phyloP scores from a whole-genome alignment of 139 green algal species.

The Chlorella sp. region DNA sequence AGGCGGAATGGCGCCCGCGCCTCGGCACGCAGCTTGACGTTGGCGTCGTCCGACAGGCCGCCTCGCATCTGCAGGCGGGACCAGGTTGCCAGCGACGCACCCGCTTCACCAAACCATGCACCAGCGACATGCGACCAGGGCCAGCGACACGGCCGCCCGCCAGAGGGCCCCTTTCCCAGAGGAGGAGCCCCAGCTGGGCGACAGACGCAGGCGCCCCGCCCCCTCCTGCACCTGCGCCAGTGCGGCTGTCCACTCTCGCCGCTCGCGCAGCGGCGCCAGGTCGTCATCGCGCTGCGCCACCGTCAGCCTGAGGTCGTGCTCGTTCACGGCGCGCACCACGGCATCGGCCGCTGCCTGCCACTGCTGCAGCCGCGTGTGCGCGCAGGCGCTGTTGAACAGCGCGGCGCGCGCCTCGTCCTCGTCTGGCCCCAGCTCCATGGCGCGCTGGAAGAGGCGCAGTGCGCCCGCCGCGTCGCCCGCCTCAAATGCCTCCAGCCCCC shows the following conservation, averaged over 20 bases:
- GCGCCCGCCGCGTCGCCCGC: conserved; percentile 45
- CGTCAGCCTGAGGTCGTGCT: conserved; percentile 79
- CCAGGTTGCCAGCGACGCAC: too few species aligned
- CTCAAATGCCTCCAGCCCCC: conserved; percentile 55
- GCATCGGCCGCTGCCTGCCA: conserved; percentile 75
- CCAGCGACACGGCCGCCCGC: too few species aligned
- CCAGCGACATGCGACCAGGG: too few species aligned
- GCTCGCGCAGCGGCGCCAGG: conserved; percentile 73
- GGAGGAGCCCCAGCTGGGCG: too few species aligned
- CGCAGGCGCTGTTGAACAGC: conserved; percentile 93
- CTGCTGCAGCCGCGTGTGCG: conserved; percentile 72
- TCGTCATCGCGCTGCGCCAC: conserved; percentile 87
- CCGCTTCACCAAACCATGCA: too few species aligned
- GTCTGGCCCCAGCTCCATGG: conserved; percentile 71
- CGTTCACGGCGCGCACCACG: conserved; percentile 77
- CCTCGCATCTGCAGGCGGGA: too few species aligned
- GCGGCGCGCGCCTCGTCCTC: conserved; percentile 87
- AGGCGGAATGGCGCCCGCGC: conserved; percentile 85
- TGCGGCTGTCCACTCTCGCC: conserved; percentile 83
- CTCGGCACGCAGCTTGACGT: conserved; percentile 61
- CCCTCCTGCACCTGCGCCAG: conserved; percentile 56
- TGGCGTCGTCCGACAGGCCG: conserved; percentile 56
- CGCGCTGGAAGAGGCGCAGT: conserved; percentile 68
- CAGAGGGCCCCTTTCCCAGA: too few species aligned
- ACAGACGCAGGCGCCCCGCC: neutral